Conservation (phyloP, 306 rosid species). For the Begonia loranthoides region DNA sequence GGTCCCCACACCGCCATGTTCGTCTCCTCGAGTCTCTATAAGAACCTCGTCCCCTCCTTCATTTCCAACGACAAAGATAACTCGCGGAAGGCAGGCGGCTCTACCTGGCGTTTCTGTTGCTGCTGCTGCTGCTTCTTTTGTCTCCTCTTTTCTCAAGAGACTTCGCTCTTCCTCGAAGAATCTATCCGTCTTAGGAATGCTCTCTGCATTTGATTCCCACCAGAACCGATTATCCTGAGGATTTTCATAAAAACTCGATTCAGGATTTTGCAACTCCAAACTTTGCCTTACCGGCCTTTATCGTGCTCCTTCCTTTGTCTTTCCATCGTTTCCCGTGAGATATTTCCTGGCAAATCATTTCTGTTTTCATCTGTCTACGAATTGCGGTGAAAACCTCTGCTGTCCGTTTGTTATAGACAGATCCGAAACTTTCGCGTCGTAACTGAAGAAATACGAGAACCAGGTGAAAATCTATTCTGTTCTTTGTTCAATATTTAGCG, state of each 20-base stretch:
- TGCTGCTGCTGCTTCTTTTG: slow-evolving; percentile 4
- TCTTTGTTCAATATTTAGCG: not conserved
- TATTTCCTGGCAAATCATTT: not conserved
- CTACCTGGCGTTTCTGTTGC: no score
- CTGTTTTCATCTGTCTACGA: not conserved
- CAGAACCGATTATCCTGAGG: no score
- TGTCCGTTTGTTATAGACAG: slow-evolving; percentile 1
- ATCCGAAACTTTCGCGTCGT: slow-evolving; percentile 14
- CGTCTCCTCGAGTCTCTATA: slow-evolving; percentile 31
- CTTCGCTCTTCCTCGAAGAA: not conserved
- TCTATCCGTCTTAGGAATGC: slow-evolving; percentile 7
- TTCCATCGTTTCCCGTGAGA: not conserved
- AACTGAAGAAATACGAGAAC: not conserved
- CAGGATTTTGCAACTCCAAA: not conserved
- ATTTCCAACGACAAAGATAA: slow-evolving; percentile 8
- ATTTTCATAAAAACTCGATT: slow-evolving; percentile 12
- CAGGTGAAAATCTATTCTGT: not conserved
- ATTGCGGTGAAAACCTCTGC: no score
- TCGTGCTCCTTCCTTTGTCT: not conserved
- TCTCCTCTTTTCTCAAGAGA: not conserved
- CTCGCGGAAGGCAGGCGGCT: slow-evolving; percentile 16
- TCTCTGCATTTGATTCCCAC: no score
- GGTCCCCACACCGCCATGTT: slow-evolving; percentile 20
- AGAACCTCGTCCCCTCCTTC: slow-evolving; percentile 16
- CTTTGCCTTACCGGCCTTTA: not conserved